phyloP scores from a whole-genome alignment of 2,329 filamentous ascomycete species.

The Beauveria brongniartii region DNA sequence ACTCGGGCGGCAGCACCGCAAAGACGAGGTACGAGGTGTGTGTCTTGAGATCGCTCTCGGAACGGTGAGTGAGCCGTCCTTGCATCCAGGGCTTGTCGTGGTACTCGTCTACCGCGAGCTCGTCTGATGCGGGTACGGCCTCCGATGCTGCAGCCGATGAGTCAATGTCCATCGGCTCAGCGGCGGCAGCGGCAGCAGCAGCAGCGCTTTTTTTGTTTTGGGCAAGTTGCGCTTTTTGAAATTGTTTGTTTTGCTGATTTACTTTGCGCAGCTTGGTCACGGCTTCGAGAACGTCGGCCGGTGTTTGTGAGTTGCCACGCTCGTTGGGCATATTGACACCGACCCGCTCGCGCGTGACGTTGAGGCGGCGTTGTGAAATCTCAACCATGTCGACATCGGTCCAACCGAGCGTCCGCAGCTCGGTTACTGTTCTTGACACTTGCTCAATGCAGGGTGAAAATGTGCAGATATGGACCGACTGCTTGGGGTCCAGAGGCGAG shows the following conservation, averaged over 20 bases:
- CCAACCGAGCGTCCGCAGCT: conserved; percentile 77
- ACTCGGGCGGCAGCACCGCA: conserved; percentile 77
- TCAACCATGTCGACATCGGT: conserved; percentile 91
- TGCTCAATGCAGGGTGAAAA: conserved; percentile 98
- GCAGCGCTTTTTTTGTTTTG: conserved; percentile 19
- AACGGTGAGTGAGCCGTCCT: conserved; percentile 69
- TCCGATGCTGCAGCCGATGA: conserved; percentile 20
- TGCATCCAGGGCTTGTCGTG: conserved; percentile 58
- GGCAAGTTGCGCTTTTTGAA: conserved; percentile 39
- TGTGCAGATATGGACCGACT: conserved; percentile 73
- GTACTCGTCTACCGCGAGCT: conserved; percentile 17
- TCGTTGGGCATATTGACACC: conserved; percentile 59
- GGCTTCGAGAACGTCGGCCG: conserved; percentile 73
- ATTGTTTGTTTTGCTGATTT: conserved; percentile 59
- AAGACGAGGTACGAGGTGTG: conserved; percentile 98
- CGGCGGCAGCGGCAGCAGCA: conserved; percentile 18
- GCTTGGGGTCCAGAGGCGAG: conserved; percentile 62
- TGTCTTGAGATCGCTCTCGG: conserved; percentile 84
- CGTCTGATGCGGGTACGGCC: conserved; percentile 17
- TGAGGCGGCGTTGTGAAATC: conserved; percentile 68
- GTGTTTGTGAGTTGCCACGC: conserved; percentile 60
- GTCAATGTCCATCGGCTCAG: conserved; percentile 31
- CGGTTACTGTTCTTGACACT: conserved; percentile 76
- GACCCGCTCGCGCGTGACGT: conserved; percentile 73
- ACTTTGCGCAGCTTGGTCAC: conserved; percentile 64